phyloP scores from a whole-genome alignment of 1,284 basidiomycete genomes.

The Xerocomus nothofagi region DNA sequence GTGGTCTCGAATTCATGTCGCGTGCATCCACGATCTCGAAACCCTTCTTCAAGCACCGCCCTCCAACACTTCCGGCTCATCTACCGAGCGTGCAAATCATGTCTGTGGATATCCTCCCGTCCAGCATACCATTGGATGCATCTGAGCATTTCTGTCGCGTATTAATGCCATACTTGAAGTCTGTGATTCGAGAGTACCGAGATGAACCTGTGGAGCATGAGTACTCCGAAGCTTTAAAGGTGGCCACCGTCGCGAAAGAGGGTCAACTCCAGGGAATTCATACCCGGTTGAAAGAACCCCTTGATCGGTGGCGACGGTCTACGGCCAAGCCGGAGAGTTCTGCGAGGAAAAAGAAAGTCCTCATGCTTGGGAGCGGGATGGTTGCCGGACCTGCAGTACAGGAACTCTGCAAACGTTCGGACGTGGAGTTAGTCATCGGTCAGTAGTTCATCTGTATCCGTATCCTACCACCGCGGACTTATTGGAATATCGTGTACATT shows the following conservation, averaged over 20 bases:
- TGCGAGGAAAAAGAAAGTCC: conserved; percentile 61
- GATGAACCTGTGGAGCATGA: conserved; percentile 24
- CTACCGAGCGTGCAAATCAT: conserved; percentile 72
- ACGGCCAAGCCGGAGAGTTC: conserved; percentile 1
- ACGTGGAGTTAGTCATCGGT: conserved; percentile 77
- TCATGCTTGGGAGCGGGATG: conserved; percentile 90
- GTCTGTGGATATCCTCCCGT: conserved; percentile 87
- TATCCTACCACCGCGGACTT: conserved; percentile 14
- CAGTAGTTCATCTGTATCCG: conserved; percentile 32
- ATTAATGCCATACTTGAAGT: conserved; percentile 67
- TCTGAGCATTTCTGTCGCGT: conserved; percentile 72
- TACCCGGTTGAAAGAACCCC: conserved; percentile 56
- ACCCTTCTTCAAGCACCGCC: conserved; percentile 65
- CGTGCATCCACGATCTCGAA: conserved; percentile 72
- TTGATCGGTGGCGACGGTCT: conserved; percentile 44
- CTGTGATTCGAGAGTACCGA: conserved; percentile 48
- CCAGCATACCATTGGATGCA: conserved; percentile 79
- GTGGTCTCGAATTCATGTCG: conserved; percentile 82
- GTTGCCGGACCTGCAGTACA: conserved; percentile 85
- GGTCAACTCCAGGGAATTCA: conserved; percentile 59
- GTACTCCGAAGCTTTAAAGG: conserved; percentile 48
- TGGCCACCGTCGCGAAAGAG: conserved; percentile 69
- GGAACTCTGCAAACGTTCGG: conserved; percentile 58
- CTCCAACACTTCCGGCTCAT: conserved; percentile 41
- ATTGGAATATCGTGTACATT: conserved; percentile 12